A percentile compares a stretch with the other conserved stretches of the same genome.
These are phyloP conservation scores for Talaromyces ruber DNA, from an alignment of 495 filamentous ascomycete genomes.

Conservation along the genomic window DNA sequence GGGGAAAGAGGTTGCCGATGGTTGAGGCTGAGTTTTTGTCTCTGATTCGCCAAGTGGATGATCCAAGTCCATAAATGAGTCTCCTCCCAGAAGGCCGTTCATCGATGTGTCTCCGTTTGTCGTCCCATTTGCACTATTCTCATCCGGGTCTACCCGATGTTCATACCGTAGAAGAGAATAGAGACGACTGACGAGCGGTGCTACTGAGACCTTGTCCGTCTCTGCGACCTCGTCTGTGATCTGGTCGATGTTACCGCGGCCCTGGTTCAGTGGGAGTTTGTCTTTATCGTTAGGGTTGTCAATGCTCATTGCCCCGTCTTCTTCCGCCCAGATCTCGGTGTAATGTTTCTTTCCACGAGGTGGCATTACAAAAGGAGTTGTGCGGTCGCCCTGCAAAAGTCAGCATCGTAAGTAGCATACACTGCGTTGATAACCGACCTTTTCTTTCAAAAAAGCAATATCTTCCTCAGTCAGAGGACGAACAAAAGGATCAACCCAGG, in stretches of 20 bases:
- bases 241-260: constrained; percentile 74
- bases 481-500: constrained; percentile 85
- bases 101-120: constrained; percentile 43
- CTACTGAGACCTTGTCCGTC: constrained; percentile 84
- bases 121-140: constrained; percentile 49
- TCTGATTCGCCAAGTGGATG: constrained; percentile 31
- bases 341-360: constrained; percentile 79
- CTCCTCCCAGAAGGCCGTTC: constrained; percentile 41
- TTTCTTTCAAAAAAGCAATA: constrained; percentile 83
- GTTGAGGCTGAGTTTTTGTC: constrained; percentile 41
- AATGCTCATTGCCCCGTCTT: constrained; percentile 69
- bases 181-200: constrained; percentile 76
- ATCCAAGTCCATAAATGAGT: constrained; percentile 41
- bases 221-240: constrained; percentile 79
- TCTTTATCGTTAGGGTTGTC: constrained; percentile 52
- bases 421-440: constrained; percentile 28
- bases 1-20: constrained; percentile 68
- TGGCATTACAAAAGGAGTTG: constrained; percentile 76
- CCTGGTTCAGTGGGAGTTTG: constrained; percentile 66
- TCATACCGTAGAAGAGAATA: constrained; percentile 78
- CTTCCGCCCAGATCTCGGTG: constrained; percentile 83
- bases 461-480: constrained; percentile 90
- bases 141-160: constrained; percentile 52
- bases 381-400: constrained; percentile 57
- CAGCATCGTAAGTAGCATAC: background rate